Evolutionary conservation across 495 filamentous ascomycete genomes (phyloP), one percentile per base, ranked within the genome.

Genomic region (Tuber borchii): DNA sequence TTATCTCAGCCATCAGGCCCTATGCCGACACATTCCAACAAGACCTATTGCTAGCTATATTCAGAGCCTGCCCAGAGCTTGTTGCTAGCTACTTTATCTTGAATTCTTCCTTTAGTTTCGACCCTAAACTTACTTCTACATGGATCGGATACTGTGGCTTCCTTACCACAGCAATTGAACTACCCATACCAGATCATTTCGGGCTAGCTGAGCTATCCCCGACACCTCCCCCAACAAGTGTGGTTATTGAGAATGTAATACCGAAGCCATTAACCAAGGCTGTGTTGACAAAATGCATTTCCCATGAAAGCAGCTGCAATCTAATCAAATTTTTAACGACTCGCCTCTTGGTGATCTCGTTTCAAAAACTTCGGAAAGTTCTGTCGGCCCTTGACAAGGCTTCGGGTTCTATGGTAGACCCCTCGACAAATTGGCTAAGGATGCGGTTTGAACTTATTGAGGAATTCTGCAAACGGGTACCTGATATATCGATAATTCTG

Each of bases 91-190:
- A 94, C 83, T 98, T 97, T 79, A 86, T 88, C 71, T 90, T 88
- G 81, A 90, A 90, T 65, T 88, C 89, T 79, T 70, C 74, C 34
- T 97, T 98, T 83, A 87, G 90, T 6, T 92, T 96, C 71, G 96
- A 97, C 40, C 94, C 95, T 0, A 98, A 97, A 80, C 86, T 94
- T 16, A 93, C 93, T 1, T 87, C 93, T 0, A 95, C 94, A 6
- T 99, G 95, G 95, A 91, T 98, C 79, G 94, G 94, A 31, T 97
- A 94, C 82, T 93, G 92, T 4, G 88, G 93, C 0, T 92, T 98
- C 73, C 84, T 99, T 8, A 94, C 95, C 83, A 91, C 91, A 37
- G 87, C 88, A 1, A 88, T 97, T 10, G 87, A 91, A 73, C 83
- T 97, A 37, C 90, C 91, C 19, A 85, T 96, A 69, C 93, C 93